A percentile compares a stretch with the other conserved stretches of the same genome.
Conservation (phyloP, 2,329 filamentous ascomycete species). For the Sporothrix brasiliensis region DNA sequence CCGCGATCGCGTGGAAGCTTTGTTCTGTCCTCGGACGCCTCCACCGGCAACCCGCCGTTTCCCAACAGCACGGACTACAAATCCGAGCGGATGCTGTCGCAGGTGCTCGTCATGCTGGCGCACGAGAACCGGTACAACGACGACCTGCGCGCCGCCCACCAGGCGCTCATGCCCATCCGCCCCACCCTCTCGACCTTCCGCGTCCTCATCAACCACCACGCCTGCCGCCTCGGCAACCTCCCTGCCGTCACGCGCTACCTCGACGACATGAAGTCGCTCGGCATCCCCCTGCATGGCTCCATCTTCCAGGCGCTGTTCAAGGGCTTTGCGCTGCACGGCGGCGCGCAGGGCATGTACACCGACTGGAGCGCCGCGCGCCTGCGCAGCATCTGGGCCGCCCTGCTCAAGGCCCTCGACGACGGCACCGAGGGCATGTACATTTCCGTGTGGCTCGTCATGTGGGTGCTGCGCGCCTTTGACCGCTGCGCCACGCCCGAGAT, state of each 20-base stretch:
- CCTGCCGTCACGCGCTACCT: conserved; percentile 70
- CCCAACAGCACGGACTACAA: conserved; percentile 45
- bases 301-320: conserved; percentile 82
- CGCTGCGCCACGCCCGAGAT: conserved; percentile 57
- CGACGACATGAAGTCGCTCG: conserved; percentile 74
- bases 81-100: conserved; percentile 55
- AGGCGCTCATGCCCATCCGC: conserved; percentile 65
- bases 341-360: conserved; percentile 55
- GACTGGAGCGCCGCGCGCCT: conserved; percentile 75
- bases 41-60: neutral
- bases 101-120: conserved; percentile 61
- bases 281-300: conserved; percentile 70
- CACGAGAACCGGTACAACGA: conserved; percentile 59
- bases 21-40: neutral
- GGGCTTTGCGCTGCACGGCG: conserved; percentile 76
- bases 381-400: conserved; percentile 66
- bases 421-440: conserved; percentile 54
- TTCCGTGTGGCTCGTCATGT: conserved; percentile 63
- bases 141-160: conserved; percentile 56
- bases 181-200: conserved; percentile 81
- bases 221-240: conserved; percentile 69
- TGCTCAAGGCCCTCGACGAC: conserved; percentile 59
- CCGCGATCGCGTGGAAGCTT: neutral
- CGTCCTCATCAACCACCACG: conserved; percentile 76
- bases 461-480: conserved; percentile 65